Evolutionary conservation across 768 basidiomycete genomes (phyloP).

Genomic region (Termitomyces sp.): DNA sequence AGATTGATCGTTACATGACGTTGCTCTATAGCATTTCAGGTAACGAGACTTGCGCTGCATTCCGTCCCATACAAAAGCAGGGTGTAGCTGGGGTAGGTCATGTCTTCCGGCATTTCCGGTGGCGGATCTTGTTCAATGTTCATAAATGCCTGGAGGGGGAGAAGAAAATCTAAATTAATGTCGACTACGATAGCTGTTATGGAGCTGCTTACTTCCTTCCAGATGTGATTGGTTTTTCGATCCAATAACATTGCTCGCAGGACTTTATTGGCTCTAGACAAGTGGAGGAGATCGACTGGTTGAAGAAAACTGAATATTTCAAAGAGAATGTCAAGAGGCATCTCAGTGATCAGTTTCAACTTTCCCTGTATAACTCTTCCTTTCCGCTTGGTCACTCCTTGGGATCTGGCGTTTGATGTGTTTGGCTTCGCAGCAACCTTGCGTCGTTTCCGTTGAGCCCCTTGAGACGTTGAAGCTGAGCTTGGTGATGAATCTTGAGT

Average conservation of each 20-base stretch:
- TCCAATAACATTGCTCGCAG: constrained; percentile 30
- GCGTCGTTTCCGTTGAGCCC: not conserved
- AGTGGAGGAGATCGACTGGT: constrained; percentile 37
- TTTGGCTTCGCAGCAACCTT: not conserved
- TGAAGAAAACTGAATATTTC: constrained; percentile 36
- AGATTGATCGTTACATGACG: not conserved
- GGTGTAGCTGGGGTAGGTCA: constrained; percentile 30
- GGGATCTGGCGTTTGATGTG: not conserved
- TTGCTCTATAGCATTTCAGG: no score
- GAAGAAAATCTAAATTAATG: not conserved
- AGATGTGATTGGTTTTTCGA: constrained; percentile 20
- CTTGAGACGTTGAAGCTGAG: not conserved
- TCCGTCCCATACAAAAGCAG: constrained; percentile 28
- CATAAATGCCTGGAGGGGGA: constrained; percentile 17
- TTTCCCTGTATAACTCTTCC: constrained; percentile 12
- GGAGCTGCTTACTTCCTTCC: constrained; percentile 24
- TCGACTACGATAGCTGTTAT: not conserved
- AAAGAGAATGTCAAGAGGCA: constrained; percentile 30
- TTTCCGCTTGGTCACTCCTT: not conserved
- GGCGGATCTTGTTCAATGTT: constrained; percentile 15
- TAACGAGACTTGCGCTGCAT: constrained; percentile 27
- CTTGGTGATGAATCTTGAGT: not conserved
- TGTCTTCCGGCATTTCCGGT: constrained; percentile 22
- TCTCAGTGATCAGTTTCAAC: constrained; percentile 24
- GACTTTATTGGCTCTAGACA: constrained; percentile 31